Evolutionary conservation across 2,329 filamentous ascomycete genomes (phyloP), one percentile per base, ranked within the genome.

Genomic region (Helminthosporium solani): DNA sequence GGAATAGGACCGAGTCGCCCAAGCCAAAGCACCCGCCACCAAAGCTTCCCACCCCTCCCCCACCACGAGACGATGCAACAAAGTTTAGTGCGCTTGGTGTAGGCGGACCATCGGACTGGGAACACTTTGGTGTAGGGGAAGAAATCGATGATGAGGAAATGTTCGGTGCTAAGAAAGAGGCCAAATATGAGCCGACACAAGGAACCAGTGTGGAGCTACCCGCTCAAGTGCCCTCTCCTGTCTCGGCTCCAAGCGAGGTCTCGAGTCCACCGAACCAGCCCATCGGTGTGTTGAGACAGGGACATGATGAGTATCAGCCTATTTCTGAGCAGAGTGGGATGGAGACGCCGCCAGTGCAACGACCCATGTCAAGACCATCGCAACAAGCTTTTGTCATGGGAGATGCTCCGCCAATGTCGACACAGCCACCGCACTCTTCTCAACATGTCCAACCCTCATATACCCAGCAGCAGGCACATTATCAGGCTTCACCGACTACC

Each of bases 41-140:
- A 9, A 62, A 53, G 18, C 33, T 49, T 16, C 56, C 62, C 2
- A 55, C 55, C 15, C 57, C 60, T 21, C 61, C 60, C 28, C 63
- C 58, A 30, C 58, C 54, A 35, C 58, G 56, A 36, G 63, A 61
- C 35, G 54, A 60, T 33, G 54, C 56, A 9, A 61, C 65, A 1
- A 64, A 49, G 18, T 66, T 65, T 33, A 68, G 64, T 35, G 66
- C 61, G 11, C 44, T 70, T 3, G 66, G 66, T 7, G 51, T 50
- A 33, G 68, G 68, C 6, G 65, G 62, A 2, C 68, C 68, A 3
- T 68, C 65, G 8, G 68, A 70, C 30, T 71, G 68, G 68, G 67
- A 71, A 38, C 67, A 60, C 27, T 63, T 70, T 50, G 66, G 66
- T 9, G 56, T 44, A 7, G 62, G 60, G n/a, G 56, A 57, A 3